Conservation (phyloP, 495 filamentous ascomycete species). For the Tuber umbilicatum region DNA sequence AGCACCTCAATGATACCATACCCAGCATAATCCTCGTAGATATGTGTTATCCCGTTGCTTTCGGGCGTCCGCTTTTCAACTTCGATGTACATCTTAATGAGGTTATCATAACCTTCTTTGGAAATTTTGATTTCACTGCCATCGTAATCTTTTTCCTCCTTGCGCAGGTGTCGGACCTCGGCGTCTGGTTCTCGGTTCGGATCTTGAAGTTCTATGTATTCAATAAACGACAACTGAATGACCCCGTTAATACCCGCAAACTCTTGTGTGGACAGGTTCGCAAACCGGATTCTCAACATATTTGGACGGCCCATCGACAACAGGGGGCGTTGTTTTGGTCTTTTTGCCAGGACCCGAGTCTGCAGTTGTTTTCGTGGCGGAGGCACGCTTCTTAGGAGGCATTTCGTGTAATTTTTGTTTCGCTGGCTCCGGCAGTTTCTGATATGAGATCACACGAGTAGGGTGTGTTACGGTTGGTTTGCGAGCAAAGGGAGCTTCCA, state of each 20-base stretch:
- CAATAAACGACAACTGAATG: not conserved
- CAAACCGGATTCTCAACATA: not conserved
- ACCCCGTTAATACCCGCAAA: not conserved
- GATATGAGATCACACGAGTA: not conserved
- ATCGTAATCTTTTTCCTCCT: slow-evolving; percentile 13
- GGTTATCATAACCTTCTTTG: slow-evolving; percentile 9
- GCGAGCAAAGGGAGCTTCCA: not conserved
- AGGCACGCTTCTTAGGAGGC: slow-evolving; percentile 5
- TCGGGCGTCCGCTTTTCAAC: slow-evolving; percentile 19
- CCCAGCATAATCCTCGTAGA: slow-evolving; percentile 13
- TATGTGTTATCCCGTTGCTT: slow-evolving; percentile 10
- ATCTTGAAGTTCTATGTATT: slow-evolving; percentile 14
- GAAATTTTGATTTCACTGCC: slow-evolving; percentile 22
- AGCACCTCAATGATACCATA: slow-evolving; percentile 20
- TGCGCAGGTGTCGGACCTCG: slow-evolving; percentile 9
- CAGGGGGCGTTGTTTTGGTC: not conserved
- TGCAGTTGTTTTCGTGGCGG: slow-evolving; percentile 4
- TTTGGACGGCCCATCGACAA: not conserved
- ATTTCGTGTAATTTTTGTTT: not conserved
- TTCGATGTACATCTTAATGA: slow-evolving; percentile 24
- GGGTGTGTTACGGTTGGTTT: not conserved
- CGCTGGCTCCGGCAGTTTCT: not conserved
- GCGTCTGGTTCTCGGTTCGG: slow-evolving; percentile 4
- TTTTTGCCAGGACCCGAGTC: not conserved
- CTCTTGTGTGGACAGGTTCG: slow-evolving; percentile 3